phyloP scores from a whole-genome alignment of 257 asterid genomes.

The Jaltomata sinuosa region DNA sequence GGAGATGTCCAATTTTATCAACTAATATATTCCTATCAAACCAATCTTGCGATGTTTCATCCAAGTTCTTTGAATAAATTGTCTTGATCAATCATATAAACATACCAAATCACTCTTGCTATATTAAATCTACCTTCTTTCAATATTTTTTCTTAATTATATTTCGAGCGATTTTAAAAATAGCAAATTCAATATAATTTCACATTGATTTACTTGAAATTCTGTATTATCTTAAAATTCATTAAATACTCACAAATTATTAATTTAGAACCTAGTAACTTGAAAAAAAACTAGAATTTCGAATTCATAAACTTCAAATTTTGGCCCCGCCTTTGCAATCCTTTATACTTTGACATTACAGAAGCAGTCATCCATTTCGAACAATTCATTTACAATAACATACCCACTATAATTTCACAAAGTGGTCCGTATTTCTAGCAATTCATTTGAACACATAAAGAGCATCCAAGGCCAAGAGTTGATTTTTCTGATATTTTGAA shows the following conservation, averaged over 20 bases:
- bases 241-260: no score
- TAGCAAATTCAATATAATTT: neutral
- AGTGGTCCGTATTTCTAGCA: no score
- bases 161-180: neutral
- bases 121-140: neutral
- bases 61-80: neutral
- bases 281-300: no score
- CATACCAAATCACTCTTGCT: neutral
- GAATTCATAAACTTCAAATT: no score
- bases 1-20: neutral
- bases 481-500: neutral
- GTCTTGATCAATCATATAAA: neutral
- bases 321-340: no score
- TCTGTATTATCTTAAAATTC: no score
- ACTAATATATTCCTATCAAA: neutral
- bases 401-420: no score
- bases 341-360: neutral
- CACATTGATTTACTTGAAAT: neutral
- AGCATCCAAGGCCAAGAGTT: neutral
- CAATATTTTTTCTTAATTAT: neutral
- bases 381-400: no score
- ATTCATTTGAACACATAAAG: neutral
- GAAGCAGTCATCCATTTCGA: neutral
- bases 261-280: no score
- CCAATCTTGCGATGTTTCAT: neutral